Conservation (phyloP, 345 rosid genomes). For the Nasturtium officinale region DNA sequence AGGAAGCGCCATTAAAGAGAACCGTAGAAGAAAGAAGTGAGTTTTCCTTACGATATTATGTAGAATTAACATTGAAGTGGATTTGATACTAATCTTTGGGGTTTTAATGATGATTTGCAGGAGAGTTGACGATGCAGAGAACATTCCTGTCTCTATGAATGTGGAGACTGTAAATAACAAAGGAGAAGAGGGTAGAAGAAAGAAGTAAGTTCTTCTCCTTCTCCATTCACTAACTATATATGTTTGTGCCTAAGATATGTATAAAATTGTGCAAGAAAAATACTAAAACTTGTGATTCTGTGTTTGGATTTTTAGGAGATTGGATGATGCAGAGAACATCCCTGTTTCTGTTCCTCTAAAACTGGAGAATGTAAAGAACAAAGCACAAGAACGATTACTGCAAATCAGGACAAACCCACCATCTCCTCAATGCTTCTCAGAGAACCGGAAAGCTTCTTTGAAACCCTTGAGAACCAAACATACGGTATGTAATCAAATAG, state of each 20-base stretch:
- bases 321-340: conserved; percentile 61
- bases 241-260: neutral
- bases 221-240: conserved; percentile 5
- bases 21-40: conserved; percentile 60
- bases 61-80: neutral
- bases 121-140: conserved; percentile 59
- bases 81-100: neutral
- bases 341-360: conserved; percentile 46
- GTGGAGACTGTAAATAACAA: conserved; percentile 58
- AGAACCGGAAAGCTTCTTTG: conserved; percentile 42
- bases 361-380: conserved; percentile 62
- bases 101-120: conserved; percentile 19
- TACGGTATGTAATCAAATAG: conserved; percentile 50
- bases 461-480: conserved; percentile 54
- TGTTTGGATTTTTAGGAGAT: conserved; percentile 29
- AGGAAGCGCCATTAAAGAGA: conserved; percentile 56
- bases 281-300: conserved; percentile 1
- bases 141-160: conserved; percentile 55
- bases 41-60: neutral
- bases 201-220: conserved; percentile 52
- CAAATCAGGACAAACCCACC: conserved; percentile 92
- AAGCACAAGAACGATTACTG: conserved; percentile 57
- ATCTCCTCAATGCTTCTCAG: conserved; percentile 95
- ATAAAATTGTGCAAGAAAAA: neutral
- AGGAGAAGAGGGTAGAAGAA: conserved; percentile 52